A percentile compares a stretch with the other conserved stretches of the same genome.
Evolutionary conservation across 306 rosid genomes (phyloP).

Genomic region (Inga laurina): DNA sequence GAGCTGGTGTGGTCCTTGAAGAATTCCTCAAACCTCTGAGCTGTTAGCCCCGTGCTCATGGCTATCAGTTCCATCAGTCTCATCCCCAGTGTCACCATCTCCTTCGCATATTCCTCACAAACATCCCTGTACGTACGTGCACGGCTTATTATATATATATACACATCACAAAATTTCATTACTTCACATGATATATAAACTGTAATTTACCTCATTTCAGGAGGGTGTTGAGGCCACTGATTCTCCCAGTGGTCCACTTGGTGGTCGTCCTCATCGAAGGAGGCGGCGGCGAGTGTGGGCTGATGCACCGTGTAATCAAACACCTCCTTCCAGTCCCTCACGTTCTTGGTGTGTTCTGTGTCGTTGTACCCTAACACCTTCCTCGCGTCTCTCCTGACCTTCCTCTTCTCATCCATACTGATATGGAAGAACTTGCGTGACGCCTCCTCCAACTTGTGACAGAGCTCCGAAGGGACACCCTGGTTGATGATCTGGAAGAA

Average conservation of each 20-base stretch:
- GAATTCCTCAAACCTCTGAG: constrained; percentile 43
- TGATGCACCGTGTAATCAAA: constrained; percentile 40
- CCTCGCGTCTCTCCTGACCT: not conserved
- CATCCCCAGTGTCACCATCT: constrained; percentile 62
- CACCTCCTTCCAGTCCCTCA: constrained; percentile 65
- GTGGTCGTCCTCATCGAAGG: not conserved
- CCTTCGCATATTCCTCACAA: constrained; percentile 57
- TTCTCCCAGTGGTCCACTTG: constrained; percentile 16
- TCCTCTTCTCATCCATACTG: not conserved
- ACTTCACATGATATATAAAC: no score
- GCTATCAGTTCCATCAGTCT: constrained; percentile 54
- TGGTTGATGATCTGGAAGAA: not conserved
- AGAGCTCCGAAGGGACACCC: not conserved
- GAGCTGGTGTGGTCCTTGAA: not conserved
- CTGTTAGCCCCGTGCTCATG: constrained; percentile 51
- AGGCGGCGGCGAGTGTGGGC: constrained; percentile 38
- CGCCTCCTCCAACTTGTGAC: not conserved
- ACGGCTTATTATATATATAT: no score
- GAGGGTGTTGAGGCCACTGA: constrained; percentile 71
- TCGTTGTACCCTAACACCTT: constrained; percentile 42
- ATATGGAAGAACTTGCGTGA: not conserved
- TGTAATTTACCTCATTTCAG: constrained; percentile 52
- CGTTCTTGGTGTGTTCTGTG: constrained; percentile 51
- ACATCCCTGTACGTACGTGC: constrained; percentile 43
- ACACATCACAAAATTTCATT: no score